Base-by-base conservation (phyloP, 306 rosid species). In the Pyrus pyrifolia region DNA sequence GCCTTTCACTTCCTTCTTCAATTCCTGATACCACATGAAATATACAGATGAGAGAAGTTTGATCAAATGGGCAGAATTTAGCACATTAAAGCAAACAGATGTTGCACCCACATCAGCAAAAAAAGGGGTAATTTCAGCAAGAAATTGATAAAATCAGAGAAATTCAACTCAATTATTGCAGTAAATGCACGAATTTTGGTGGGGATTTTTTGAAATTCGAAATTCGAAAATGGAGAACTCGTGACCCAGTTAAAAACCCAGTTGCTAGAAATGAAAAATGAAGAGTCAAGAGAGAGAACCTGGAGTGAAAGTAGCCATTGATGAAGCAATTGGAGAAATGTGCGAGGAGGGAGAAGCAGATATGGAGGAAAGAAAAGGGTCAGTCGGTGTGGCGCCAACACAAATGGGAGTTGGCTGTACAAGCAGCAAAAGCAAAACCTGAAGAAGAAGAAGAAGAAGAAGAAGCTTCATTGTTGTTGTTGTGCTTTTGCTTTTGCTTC, bases 231-330 rank as follows among this genome's bases (percentile, higher is more conserved):
- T 11, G 62, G 71, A 77, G 78, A 59, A 72, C 58, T 68, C 75
- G 33, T 38, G 72, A 80, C 77, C 49, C 65, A 77, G 51, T 33
- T 63, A 29, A 45, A 71, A 77, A 72, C 75, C 60, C 61, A 81
- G 55, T 82, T 4, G 65, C 53, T 45, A 27, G 33, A 76, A 82
- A 62, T 72, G 66, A 73, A 52, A 75, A 69, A 18, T 19, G 66
- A 17, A 64, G 44, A 64, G 68, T 64, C 42, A 51, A 29, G 23
- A 53, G 62, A 63, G 40, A 35, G 70, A 72, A 88, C 96, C 96
- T 64, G 99, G 92, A 63, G 98, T 81, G 42, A 81, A 76, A 79
- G 91, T 83, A 78, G 88, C 70, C 85, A 86, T 84, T 66, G 97
- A 79, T 49, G 89, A 22, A 64, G 82, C 70, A 70, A 83, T 38